phyloP scores from a whole-genome alignment of 495 filamentous ascomycete species.

The Choiromyces venosus region DNA sequence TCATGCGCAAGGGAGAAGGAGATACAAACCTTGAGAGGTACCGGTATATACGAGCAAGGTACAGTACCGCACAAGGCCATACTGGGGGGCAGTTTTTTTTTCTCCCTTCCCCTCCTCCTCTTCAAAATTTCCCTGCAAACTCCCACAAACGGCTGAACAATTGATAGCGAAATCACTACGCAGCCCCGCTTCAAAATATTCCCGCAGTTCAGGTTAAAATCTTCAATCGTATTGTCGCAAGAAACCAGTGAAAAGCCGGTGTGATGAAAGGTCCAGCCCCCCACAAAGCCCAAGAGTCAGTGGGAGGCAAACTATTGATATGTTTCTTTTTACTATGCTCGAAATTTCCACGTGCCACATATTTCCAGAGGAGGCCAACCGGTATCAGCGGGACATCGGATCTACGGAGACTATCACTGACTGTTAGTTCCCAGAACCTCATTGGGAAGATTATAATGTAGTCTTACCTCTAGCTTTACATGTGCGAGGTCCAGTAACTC shows the following conservation, averaged over 20 bases:
- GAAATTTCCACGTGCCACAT: background rate
- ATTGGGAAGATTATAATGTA: background rate
- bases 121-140: background rate
- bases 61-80: too few relatives aligned
- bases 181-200: constrained; percentile 14
- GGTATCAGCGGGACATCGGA: background rate
- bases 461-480: background rate
- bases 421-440: background rate
- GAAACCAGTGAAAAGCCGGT: background rate
- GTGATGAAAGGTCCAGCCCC: background rate
- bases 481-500: background rate
- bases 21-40: constrained; percentile 5
- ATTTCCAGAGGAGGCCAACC: background rate
- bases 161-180: constrained; percentile 26
- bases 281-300: background rate
- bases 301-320: background rate
- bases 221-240: constrained; percentile 1
- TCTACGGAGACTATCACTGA: background rate
- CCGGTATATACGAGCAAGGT: too few relatives aligned
- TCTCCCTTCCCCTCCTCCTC: background rate
- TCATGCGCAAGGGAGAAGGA: constrained; percentile 4
- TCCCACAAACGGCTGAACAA: constrained; percentile 14
- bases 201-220: constrained; percentile 12
- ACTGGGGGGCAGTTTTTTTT: background rate
- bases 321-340: background rate